These are phyloP conservation scores for Globisporangium solare DNA, from an alignment of 352 stramenopile genomes.

Conservation along the genomic window DNA sequence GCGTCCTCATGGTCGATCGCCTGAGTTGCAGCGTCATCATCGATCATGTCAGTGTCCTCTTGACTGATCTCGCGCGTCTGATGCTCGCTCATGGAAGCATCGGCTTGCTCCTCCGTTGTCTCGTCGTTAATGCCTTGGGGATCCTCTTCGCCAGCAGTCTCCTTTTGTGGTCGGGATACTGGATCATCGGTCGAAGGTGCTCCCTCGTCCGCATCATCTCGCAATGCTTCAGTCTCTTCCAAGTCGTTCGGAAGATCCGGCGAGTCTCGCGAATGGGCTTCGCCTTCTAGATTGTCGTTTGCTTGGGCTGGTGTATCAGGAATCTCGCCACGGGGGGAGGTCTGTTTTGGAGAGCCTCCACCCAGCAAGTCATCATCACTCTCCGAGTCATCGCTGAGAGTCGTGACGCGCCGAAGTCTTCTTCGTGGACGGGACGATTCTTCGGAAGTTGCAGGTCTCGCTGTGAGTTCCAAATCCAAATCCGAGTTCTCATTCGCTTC, in stretches of 20 bases:
- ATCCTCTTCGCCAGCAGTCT: constrained; percentile 10
- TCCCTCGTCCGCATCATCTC: neutral
- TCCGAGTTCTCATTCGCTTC: constrained; percentile 11
- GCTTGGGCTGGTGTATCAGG: too few relatives aligned
- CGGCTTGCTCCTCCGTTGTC: neutral
- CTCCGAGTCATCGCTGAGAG: constrained; percentile 30
- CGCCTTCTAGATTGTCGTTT: neutral
- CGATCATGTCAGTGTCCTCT: constrained; percentile 3
- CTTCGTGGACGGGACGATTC: constrained; percentile 33
- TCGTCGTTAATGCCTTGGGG: constrained; percentile 22
- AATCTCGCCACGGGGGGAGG: neutral
- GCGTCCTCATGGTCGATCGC: neutral
- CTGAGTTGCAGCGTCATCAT: constrained; percentile 1
- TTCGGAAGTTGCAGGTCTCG: constrained; percentile 14
- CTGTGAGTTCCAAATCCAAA: constrained; percentile 10
- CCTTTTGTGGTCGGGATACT: neutral
- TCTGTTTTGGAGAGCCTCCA: neutral
- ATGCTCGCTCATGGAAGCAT: neutral
- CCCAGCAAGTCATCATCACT: constrained; percentile 42
- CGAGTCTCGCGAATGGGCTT: neutral
- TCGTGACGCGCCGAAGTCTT: constrained; percentile 39
- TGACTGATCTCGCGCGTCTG: neutral
- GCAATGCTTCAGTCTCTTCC: neutral
- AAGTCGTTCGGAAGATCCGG: neutral
- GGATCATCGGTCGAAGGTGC: neutral